Evolutionary conservation across 345 rosid genomes (phyloP).

Genomic region (Salix koriyanagi): DNA sequence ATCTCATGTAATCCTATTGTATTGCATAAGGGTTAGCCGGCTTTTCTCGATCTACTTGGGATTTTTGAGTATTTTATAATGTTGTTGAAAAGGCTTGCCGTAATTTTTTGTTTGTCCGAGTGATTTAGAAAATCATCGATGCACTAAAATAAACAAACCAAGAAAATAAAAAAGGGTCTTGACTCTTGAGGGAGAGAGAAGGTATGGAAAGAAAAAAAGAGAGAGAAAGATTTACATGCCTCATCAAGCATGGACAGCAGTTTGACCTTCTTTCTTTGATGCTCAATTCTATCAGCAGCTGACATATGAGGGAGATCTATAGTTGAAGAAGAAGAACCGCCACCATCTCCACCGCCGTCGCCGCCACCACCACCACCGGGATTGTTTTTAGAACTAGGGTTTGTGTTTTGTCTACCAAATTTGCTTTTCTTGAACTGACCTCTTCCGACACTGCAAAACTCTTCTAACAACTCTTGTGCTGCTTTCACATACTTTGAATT

Average conservation of each 20-base stretch:
- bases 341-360: slow-evolving; percentile 25
- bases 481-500: slow-evolving; percentile 70
- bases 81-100: slow-evolving; percentile 4
- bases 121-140: slow-evolving; percentile 22
- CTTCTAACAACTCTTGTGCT: slow-evolving; percentile 84
- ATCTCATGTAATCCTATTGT: slow-evolving; percentile 33
- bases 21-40: slow-evolving; percentile 48
- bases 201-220: slow-evolving; percentile 13
- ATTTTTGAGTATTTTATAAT: slow-evolving; percentile 11
- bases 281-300: slow-evolving; percentile 83
- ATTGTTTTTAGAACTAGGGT: slow-evolving; percentile 51
- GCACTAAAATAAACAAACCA: slow-evolving; percentile 8
- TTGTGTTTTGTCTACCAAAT: slow-evolving; percentile 40
- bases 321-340: slow-evolving; percentile 43
- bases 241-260: slow-evolving; percentile 94
- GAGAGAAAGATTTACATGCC: slow-evolving; percentile 58
- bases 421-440: slow-evolving; percentile 69
- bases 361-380: slow-evolving; percentile 20
- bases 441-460: slow-evolving; percentile 90
- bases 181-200: slow-evolving; percentile 20
- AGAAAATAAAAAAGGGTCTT: slow-evolving; percentile 4
- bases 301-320: slow-evolving; percentile 63
- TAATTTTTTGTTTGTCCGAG: slow-evolving; percentile 23
- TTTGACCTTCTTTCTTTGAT: slow-evolving; percentile 93
- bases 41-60: slow-evolving; percentile 21